A percentile compares a stretch with the other conserved stretches of the same genome.
phyloP scores from a whole-genome alignment of 192 early-diverging fungal species.

The Coemansia sp. region DNA sequence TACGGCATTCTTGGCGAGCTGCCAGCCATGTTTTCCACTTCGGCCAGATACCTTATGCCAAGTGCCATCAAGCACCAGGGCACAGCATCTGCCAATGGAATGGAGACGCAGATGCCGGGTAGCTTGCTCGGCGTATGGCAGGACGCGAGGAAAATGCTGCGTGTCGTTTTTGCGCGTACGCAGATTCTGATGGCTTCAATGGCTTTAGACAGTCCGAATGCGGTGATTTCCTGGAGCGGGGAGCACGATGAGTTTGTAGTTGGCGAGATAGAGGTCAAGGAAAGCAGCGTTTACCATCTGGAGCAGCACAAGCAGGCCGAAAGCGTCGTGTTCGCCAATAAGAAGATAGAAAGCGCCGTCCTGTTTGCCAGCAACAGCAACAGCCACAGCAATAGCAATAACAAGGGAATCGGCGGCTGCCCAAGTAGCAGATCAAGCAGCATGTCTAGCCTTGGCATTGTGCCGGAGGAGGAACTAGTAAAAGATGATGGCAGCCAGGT shows the following conservation, averaged over 20 bases:
- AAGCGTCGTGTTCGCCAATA: not conserved
- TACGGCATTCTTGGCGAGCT: constrained; percentile 17
- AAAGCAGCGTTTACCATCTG: not conserved
- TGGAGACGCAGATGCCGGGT: not conserved
- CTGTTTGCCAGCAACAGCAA: not conserved
- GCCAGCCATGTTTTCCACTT: not conserved
- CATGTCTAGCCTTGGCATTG: not conserved
- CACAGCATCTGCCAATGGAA: not conserved
- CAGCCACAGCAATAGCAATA: not conserved
- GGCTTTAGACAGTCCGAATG: not conserved
- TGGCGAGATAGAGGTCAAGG: not conserved
- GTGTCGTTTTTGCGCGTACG: constrained; percentile 20
- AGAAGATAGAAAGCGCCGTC: not conserved
- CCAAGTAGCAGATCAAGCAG: constrained; percentile 8
- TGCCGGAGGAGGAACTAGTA: not conserved
- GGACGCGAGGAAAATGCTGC: not conserved
- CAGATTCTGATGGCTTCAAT: constrained; percentile 8
- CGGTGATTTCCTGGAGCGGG: not conserved
- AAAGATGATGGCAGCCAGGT: not conserved
- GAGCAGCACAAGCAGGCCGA: not conserved
- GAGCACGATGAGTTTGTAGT: not conserved
- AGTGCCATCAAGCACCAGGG: not conserved
- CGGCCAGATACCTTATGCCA: not conserved
- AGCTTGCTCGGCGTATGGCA: constrained; percentile 13
- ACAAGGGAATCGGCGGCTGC: not conserved